Percentiles rank a stretch among this genome's conserved stretches.
Conservation (phyloP, 306 rosid species). For the Myrica gale region DNA sequence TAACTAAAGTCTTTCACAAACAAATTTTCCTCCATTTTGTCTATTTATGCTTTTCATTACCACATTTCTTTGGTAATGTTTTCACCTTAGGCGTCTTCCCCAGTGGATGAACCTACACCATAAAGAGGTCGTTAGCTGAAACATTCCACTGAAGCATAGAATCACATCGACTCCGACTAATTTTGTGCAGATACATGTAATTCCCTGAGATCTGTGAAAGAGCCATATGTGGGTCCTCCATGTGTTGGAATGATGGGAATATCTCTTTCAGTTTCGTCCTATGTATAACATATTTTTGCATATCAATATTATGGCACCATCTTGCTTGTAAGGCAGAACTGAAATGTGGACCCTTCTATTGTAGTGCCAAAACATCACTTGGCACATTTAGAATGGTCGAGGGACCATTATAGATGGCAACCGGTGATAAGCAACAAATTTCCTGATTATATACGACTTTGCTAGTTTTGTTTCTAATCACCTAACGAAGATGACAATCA, state of each 20-base stretch:
- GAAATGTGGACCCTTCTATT: not conserved
- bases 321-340: not conserved
- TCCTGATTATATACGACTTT: not conserved
- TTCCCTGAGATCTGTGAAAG: not conserved
- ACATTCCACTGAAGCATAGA: not conserved
- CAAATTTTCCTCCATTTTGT: not conserved
- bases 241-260: not conserved
- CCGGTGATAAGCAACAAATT: not conserved
- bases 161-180: not conserved
- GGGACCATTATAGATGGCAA: not conserved
- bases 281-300: not conserved
- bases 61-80: no score
- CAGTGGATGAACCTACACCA: not conserved
- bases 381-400: not conserved
- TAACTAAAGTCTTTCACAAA: not conserved
- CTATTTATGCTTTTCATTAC: not conserved
- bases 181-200: not conserved
- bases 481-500: not conserved
- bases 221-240: not conserved
- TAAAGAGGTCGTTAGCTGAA: not conserved
- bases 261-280: not conserved
- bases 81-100: not conserved
- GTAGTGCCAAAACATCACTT: not conserved
- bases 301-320: not conserved
- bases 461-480: not conserved